A percentile compares a stretch with the other conserved stretches of the same genome.
Evolutionary conservation across 2,329 filamentous ascomycete species (phyloP).

Genomic region (Beauveria asiatica): DNA sequence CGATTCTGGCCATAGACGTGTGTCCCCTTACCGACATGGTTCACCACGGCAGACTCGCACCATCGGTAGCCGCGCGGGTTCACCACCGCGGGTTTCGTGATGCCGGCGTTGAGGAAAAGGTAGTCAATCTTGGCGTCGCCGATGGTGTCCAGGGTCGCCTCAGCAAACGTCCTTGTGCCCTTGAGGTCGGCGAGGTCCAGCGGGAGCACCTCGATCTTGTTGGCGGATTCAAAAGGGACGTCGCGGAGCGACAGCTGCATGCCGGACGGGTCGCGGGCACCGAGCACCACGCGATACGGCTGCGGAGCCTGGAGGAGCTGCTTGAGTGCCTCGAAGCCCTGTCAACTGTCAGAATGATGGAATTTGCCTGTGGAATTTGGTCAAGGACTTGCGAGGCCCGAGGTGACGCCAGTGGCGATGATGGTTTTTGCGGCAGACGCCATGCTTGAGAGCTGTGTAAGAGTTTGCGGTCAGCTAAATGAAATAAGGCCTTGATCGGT

Average conservation of each 20-base stretch:
- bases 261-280: slow-evolving; percentile 35
- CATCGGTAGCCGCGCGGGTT: slow-evolving; percentile 36
- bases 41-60: slow-evolving; percentile 42
- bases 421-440: slow-evolving; percentile 33
- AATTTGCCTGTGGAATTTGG: neutral
- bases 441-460: neutral
- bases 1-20: no score
- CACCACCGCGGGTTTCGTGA: slow-evolving; percentile 25
- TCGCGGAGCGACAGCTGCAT: slow-evolving; percentile 34
- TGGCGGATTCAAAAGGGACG: slow-evolving; percentile 32
- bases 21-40: slow-evolving; percentile 36
- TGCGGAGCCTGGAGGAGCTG: slow-evolving; percentile 37
- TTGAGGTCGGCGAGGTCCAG: slow-evolving; percentile 39
- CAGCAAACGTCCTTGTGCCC: slow-evolving; percentile 37
- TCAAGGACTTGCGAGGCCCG: slow-evolving; percentile 34
- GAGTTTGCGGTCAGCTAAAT: no score
- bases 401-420: slow-evolving; percentile 41
- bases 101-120: slow-evolving; percentile 40
- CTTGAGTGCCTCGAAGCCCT: slow-evolving; percentile 47
- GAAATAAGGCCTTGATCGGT: neutral
- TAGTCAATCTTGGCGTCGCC: slow-evolving; percentile 37
- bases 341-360: neutral
- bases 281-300: slow-evolving; percentile 40
- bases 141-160: slow-evolving; percentile 32
- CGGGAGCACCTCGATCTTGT: slow-evolving; percentile 36